phyloP scores from a whole-genome alignment of 2,329 filamentous ascomycete genomes.

The Verticillium nonalfalfae region DNA sequence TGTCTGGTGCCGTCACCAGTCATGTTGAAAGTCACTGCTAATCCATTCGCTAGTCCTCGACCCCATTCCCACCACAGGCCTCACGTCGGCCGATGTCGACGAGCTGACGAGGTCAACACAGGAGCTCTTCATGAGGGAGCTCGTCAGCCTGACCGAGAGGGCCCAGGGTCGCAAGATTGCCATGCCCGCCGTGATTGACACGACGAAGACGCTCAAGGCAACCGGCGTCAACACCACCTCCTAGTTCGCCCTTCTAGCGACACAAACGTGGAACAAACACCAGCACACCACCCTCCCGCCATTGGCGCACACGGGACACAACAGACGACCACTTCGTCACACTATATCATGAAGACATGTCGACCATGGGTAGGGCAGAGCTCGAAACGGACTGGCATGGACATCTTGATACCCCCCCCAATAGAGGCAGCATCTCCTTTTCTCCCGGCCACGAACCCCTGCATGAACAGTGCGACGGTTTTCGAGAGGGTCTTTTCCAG shows the following conservation, averaged over 20 bases:
- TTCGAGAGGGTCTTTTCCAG: neutral
- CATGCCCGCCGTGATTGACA: slow-evolving; percentile 1
- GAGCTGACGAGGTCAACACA: slow-evolving; percentile 61
- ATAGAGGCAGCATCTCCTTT: neutral
- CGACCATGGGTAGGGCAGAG: neutral
- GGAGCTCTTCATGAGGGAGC: slow-evolving; percentile 68
- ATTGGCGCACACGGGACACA: neutral
- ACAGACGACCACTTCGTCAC: neutral
- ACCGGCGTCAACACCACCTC: neutral
- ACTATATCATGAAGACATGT: neutral
- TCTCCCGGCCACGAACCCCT: neutral
- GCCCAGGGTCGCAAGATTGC: slow-evolving; percentile 29
- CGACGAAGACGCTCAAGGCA: neutral
- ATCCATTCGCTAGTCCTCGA: slow-evolving; percentile 57
- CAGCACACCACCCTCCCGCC: neutral
- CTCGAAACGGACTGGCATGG: neutral
- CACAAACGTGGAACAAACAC: neutral
- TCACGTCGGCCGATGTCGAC: slow-evolving; percentile 73
- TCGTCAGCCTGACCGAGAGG: slow-evolving; percentile 46
- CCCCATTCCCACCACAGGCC: slow-evolving; percentile 69
- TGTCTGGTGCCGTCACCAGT: slow-evolving; percentile 13
- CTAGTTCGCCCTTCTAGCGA: neutral
- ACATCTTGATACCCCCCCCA: neutral
- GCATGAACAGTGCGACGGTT: neutral
- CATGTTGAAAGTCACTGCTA: neutral